Conservation (phyloP, 352 stramenopile species). For the Aphanomyces invadans region DNA sequence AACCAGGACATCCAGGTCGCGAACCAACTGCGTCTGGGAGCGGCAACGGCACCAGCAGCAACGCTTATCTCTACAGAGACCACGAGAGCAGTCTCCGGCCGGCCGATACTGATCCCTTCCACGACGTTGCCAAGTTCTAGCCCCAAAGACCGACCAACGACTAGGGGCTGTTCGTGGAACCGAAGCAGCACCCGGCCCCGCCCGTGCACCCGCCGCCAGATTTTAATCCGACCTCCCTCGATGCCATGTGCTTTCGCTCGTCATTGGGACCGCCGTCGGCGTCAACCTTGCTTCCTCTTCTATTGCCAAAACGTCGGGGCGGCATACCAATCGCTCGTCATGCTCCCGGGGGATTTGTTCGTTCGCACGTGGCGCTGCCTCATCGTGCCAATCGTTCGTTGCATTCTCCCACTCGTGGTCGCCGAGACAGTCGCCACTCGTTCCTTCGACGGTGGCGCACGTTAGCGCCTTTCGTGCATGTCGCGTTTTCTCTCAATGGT, state of each 20-base stretch:
- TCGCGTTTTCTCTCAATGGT: conserved; percentile 39
- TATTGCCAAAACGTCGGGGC: conserved; percentile 33
- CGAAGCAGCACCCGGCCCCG: neutral
- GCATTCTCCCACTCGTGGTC: conserved; percentile 52
- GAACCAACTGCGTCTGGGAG: neutral
- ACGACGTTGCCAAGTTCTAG: neutral
- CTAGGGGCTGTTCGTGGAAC: neutral
- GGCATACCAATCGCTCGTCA: conserved; percentile 41
- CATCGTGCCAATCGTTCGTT: conserved; percentile 63
- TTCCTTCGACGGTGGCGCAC: conserved; percentile 45
- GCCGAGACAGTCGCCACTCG: conserved; percentile 52
- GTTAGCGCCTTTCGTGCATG: conserved; percentile 39
- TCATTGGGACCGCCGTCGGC: conserved; percentile 38
- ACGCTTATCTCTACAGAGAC: neutral
- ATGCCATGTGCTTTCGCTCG: conserved; percentile 25
- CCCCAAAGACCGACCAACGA: neutral
- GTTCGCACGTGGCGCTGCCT: conserved; percentile 55
- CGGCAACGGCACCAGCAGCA: neutral
- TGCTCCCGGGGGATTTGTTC: conserved; percentile 52
- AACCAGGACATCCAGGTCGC: neutral
- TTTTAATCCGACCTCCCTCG: neutral
- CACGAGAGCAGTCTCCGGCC: neutral
- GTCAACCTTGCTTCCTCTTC: conserved; percentile 39
- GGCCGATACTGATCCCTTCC: neutral
- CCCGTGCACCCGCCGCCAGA: neutral